A percentile compares a stretch with the other conserved stretches of the same genome.
These are phyloP conservation scores for Apiotrichum porosum DNA, from an alignment of 1,284 basidiomycete genomes.

Conservation along the genomic window DNA sequence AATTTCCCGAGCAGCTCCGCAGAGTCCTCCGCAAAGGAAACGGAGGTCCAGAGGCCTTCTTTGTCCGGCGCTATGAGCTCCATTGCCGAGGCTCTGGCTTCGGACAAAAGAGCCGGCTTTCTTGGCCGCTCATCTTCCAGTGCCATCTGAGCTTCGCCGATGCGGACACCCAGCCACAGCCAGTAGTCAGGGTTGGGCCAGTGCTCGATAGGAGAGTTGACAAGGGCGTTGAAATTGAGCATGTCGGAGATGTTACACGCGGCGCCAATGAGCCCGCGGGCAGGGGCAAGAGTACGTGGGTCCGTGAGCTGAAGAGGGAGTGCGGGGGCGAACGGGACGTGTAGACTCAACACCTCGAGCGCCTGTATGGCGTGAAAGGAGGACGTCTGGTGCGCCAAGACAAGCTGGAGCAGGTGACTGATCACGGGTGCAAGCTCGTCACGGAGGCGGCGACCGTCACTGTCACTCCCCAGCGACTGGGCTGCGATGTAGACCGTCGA, in stretches of 20 bases:
- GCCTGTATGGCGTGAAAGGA: constrained; percentile 34
- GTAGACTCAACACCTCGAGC: constrained; percentile 32
- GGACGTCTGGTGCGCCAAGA: constrained; percentile 27
- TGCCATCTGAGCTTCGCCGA: constrained; percentile 10
- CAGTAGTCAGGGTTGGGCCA: constrained; percentile 28
- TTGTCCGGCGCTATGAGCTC: constrained; percentile 24
- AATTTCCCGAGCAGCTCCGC: constrained; percentile 31
- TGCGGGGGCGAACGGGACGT: constrained; percentile 33
- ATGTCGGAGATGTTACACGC: constrained; percentile 15
- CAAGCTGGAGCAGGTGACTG: constrained; percentile 20
- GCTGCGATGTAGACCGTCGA: constrained; percentile 29
- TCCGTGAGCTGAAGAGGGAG: constrained; percentile 32
- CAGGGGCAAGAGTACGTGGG: constrained; percentile 26
- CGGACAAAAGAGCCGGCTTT: constrained; percentile 10
- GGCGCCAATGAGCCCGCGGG: constrained; percentile 24
- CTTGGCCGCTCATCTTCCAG: constrained; percentile 17
- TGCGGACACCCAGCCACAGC: constrained; percentile 27
- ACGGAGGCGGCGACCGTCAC: constrained; percentile 17
- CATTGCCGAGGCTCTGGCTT: constrained; percentile 13
- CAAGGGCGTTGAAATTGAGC: constrained; percentile 23
- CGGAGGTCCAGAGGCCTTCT: constrained; percentile 17
- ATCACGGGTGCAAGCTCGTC: constrained; percentile 2
- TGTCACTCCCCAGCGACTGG: constrained; percentile 20
- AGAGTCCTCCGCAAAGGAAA: constrained; percentile 17
- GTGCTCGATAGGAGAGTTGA: constrained; percentile 16